phyloP scores from a whole-genome alignment of 768 basidiomycete genomes.

The Lactarius vividus region DNA sequence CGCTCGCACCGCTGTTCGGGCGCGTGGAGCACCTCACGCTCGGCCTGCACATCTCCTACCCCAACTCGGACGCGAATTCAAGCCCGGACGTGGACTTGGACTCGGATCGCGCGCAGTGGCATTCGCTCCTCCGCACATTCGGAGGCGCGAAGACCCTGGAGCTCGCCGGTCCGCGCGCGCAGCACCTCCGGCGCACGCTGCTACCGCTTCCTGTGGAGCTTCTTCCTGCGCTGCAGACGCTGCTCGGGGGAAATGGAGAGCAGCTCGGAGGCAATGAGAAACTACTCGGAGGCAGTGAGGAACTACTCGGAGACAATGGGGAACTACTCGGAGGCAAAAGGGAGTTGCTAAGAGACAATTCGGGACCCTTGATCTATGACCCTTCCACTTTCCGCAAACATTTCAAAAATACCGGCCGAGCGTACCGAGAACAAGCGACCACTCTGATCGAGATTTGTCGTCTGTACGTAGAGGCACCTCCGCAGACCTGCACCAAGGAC shows the following conservation, averaged over 20 bases:
- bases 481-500: background rate
- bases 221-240: background rate
- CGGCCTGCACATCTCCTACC: background rate
- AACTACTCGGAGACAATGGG: too few species aligned
- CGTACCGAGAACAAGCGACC: background rate
- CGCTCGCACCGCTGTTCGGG: background rate
- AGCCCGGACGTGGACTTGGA: background rate
- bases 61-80: too few species aligned
- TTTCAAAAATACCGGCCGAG: background rate
- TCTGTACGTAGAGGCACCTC: background rate
- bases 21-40: background rate
- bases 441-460: constrained; percentile 4
- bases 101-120: background rate
- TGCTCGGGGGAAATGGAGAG: background rate
- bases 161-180: background rate
- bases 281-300: too few species aligned
- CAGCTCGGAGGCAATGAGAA: too few species aligned
- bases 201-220: background rate
- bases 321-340: too few species aligned
- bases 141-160: background rate
- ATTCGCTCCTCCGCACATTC: background rate
- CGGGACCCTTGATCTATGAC: background rate
- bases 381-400: background rate
- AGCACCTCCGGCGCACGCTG: background rate
- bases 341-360: too few species aligned